Evolutionary conservation across 805 yeast genomes (phyloP).

Genomic region (Teunomyces tritomae): DNA sequence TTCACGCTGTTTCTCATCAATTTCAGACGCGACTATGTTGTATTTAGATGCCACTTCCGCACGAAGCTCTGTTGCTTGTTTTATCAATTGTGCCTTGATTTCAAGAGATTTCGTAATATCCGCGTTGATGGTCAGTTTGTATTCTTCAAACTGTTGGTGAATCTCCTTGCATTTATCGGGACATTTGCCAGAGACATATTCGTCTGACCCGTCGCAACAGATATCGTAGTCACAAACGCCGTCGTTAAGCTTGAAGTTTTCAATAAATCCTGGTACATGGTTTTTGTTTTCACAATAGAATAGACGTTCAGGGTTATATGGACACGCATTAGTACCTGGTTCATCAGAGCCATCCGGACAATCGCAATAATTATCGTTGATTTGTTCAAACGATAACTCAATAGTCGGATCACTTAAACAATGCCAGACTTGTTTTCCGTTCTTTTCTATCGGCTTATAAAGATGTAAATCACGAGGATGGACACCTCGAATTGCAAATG

Average conservation of each 20-base stretch:
- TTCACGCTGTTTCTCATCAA: slow-evolving; percentile 9
- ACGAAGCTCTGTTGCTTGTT: slow-evolving; percentile 17
- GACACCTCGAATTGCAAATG: not conserved
- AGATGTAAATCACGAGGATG: not conserved
- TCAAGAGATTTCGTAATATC: slow-evolving; percentile 24
- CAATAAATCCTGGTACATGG: slow-evolving; percentile 57
- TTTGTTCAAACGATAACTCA: slow-evolving; percentile 52
- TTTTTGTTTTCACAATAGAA: slow-evolving; percentile 84
- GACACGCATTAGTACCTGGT: slow-evolving; percentile 91
- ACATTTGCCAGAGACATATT: slow-evolving; percentile 48
- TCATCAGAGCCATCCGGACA: slow-evolving; percentile 98
- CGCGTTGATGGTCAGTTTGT: slow-evolving; percentile 8
- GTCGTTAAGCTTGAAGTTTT: slow-evolving; percentile 72
- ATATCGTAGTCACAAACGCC: slow-evolving; percentile 86
- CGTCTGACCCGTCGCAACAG: slow-evolving; percentile 97
- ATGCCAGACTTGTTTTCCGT: slow-evolving; percentile 44
- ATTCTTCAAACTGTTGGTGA: slow-evolving; percentile 30
- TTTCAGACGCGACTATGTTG: slow-evolving; percentile 4
- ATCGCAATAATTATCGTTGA: slow-evolving; percentile 90
- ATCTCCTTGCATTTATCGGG: slow-evolving; percentile 55
- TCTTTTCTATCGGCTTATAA: not conserved
- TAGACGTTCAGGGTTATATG: slow-evolving; percentile 22
- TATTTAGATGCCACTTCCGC: slow-evolving; percentile 11
- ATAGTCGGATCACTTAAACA: slow-evolving; percentile 73
- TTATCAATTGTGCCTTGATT: slow-evolving; percentile 24